These are phyloP conservation scores for Buxus sempervirens DNA, from an alignment of 164 flowering plant genomes.

Conservation along the genomic window DNA sequence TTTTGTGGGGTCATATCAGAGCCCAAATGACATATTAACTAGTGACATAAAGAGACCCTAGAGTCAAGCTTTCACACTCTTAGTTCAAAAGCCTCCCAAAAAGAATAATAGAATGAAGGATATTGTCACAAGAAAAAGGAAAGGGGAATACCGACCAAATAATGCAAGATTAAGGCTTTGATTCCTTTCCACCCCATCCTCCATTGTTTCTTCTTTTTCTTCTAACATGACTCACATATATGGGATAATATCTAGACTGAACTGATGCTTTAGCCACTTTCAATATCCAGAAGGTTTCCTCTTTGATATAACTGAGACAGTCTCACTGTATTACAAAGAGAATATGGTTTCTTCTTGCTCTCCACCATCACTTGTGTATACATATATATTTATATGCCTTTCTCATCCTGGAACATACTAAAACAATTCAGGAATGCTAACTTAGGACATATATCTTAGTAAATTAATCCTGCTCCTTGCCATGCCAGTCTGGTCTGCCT, in stretches of 20 bases:
- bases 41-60: slow-evolving; percentile 3
- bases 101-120: neutral
- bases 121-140: neutral
- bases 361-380: neutral
- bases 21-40: neutral
- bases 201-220: neutral
- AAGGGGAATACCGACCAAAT: slow-evolving; percentile 2
- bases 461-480: slow-evolving; percentile 34
- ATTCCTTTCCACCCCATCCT: slow-evolving; percentile 3
- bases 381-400: neutral
- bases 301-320: neutral
- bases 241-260: slow-evolving; percentile 3
- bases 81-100: neutral
- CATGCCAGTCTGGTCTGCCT: slow-evolving; percentile 68
- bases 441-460: neutral
- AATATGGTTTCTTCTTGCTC: slow-evolving; percentile 3
- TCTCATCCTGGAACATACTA: slow-evolving; percentile 7
- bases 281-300: neutral
- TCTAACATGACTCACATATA: slow-evolving; percentile 1
- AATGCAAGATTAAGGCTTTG: slow-evolving; percentile 7
- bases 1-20: neutral
- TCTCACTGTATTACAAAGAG: neutral
- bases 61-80: slow-evolving; percentile 8
- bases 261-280: slow-evolving; percentile 1
- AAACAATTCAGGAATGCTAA: slow-evolving; percentile 9